A percentile compares a stretch with the other conserved stretches of the same genome.
phyloP scores from a whole-genome alignment of 2,329 filamentous ascomycete species.

The Phialocephala sp. region DNA sequence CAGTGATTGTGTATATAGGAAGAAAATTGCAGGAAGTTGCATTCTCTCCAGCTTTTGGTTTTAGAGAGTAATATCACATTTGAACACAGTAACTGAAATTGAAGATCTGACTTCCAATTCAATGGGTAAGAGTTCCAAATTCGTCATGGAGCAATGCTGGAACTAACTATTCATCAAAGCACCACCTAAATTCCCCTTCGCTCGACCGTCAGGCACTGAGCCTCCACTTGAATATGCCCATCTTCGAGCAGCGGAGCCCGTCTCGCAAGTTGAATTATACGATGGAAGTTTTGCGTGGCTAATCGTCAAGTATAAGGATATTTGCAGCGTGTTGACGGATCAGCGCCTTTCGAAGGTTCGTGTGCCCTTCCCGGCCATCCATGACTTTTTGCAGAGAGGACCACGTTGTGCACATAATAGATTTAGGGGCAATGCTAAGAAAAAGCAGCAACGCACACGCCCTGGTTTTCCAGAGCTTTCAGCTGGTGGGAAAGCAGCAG shows the following conservation, averaged over 20 bases:
- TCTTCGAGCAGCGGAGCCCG: conserved; percentile 50
- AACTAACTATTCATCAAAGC: neutral
- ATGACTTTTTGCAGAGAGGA: neutral
- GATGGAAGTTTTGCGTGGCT: conserved; percentile 55
- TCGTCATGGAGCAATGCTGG: neutral
- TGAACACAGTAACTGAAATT: neutral
- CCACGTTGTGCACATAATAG: too few relatives aligned
- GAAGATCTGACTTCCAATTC: neutral
- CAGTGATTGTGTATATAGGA: neutral
- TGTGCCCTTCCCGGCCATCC: neutral
- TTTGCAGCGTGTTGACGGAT: conserved; percentile 51
- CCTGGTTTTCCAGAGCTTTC: conserved; percentile 55
- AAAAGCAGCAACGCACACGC: conserved; percentile 46
- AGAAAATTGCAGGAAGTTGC: neutral
- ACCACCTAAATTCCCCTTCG: conserved; percentile 47
- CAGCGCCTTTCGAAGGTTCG: conserved; percentile 50
- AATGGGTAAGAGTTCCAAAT: neutral
- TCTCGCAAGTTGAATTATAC: conserved; percentile 53
- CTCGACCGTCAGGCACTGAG: conserved; percentile 46
- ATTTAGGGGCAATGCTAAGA: neutral
- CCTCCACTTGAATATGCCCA: conserved; percentile 52
- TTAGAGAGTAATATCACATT: neutral
- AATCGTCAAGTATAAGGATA: conserved; percentile 54
- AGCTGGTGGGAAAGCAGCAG: conserved; percentile 53
- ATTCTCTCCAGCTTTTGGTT: too few relatives aligned